A percentile compares a stretch with the other conserved stretches of the same genome.
These are phyloP conservation scores for Kalmanozyma brasiliensis DNA, from an alignment of 1,284 basidiomycete species.

Conservation along the genomic window DNA sequence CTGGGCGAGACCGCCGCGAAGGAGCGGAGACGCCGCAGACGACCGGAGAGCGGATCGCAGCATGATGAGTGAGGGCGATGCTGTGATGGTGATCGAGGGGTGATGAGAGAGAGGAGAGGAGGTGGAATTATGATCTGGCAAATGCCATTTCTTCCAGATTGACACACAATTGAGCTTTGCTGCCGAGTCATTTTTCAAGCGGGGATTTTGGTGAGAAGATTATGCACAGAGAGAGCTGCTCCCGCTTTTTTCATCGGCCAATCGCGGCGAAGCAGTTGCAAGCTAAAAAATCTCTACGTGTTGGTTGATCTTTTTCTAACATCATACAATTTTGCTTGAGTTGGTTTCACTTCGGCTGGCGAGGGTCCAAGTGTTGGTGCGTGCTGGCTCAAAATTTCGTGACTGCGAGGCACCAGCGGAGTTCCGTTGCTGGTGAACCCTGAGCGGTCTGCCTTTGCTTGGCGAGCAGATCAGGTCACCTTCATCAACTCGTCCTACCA, in stretches of 20 bases:
- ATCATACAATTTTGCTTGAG: constrained; percentile 2
- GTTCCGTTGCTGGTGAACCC: constrained; percentile 34
- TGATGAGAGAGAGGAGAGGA: constrained; percentile 2
- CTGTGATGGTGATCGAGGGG: constrained; percentile 3
- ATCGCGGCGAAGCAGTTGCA: constrained; percentile 16
- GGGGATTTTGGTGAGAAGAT: too few relatives aligned
- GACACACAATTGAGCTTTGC: neutral
- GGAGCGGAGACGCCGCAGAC: constrained; percentile 23
- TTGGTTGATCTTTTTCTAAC: neutral
- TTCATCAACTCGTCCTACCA: neutral
- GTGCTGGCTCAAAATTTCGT: constrained; percentile 12
- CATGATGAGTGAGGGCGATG: constrained; percentile 10
- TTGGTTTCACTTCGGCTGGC: constrained; percentile 20
- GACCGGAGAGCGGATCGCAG: constrained; percentile 32
- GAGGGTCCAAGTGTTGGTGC: neutral
- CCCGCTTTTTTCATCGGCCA: constrained; percentile 32
- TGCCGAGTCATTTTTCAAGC: constrained; percentile 36
- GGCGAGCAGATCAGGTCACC: neutral
- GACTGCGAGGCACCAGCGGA: constrained; percentile 9
- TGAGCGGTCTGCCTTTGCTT: constrained; percentile 1
- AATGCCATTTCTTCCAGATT: constrained; percentile 5
- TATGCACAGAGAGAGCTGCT: constrained; percentile 3
- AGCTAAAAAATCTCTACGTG: too few relatives aligned
- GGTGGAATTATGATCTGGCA: too few relatives aligned
- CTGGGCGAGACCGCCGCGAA: constrained; percentile 13